Evolutionary conservation across 2,329 filamentous ascomycete genomes (phyloP), one percentile per base, ranked within the genome.

Genomic region (Aureobasidium subglaciale): DNA sequence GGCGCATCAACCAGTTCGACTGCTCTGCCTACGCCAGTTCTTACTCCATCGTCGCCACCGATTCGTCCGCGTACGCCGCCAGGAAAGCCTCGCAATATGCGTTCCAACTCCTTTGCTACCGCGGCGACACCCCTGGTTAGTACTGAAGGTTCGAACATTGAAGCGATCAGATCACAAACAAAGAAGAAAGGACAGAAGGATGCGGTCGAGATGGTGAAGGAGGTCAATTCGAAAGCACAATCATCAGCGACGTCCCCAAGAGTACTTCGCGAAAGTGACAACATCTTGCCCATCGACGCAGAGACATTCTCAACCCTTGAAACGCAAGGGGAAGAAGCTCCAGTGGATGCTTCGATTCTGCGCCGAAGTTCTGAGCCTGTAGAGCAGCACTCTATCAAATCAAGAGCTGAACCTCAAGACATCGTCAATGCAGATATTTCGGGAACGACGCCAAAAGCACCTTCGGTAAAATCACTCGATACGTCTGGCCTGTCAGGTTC

Each of bases 51-150:
- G 13, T 58, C 58, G 1, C 56, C 58, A 15, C 56, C 55, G 30
- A 24, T 48, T 54, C 38, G 43, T 24, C 29, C 58, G 35, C 45
- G 50, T 8, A 29, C 55, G 11, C 70, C 65, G 25, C 64, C 73
- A 22, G 70, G 77, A 25, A 72, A 76, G 32, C 80, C 84, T 27
- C 79, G 77, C 62, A 74, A 76, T 1, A 75, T 86, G 58, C 75
- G 83, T 42, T 81, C 85, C 2, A 75, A 78, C 34, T 85, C 85
- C 0, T 84, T 87, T 61, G 80, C 82, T 10, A 77, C 75, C 56
- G 78, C 80, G 24, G 79, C 85, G 2, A 78, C 82, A 55, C 85
- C 88, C 1, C 74, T 85, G 18, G 80, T 91, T 6, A 83, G 81
- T 27, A 83, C 84, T 1, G 85, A 90, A 63, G 77, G 79, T 30